Conservation (phyloP, 257 asterid genomes). For the Hygrophila difformis region DNA sequence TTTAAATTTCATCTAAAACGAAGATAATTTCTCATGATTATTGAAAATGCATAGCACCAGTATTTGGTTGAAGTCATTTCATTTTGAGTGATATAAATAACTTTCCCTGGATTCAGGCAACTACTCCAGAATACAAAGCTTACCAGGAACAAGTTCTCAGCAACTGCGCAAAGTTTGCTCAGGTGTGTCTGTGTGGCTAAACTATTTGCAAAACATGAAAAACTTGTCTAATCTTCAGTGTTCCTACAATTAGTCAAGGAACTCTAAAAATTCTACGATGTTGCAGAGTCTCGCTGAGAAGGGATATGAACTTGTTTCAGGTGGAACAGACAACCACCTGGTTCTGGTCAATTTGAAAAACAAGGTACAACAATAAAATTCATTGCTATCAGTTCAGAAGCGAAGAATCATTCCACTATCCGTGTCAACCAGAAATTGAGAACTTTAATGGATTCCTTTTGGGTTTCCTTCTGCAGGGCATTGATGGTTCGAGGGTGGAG, state of each 20-base stretch:
- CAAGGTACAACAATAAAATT: slow-evolving; percentile 28
- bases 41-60: not conserved
- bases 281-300: slow-evolving; percentile 41
- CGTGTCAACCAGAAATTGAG: no score
- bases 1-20: slow-evolving; percentile 30
- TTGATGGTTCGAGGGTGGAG: slow-evolving; percentile 86
- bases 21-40: no score
- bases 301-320: slow-evolving; percentile 82
- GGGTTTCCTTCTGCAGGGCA: slow-evolving; percentile 53
- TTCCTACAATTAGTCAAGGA: not conserved
- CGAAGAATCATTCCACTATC: no score
- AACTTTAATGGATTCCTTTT: no score
- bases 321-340: slow-evolving; percentile 82
- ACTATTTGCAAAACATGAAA: not conserved
- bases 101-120: slow-evolving; percentile 37
- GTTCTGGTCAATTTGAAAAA: slow-evolving; percentile 61
- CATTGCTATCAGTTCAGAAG: no score
- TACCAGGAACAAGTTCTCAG: slow-evolving; percentile 89
- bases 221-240: no score
- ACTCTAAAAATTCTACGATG: slow-evolving; percentile 12
- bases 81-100: no score
- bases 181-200: slow-evolving; percentile 24
- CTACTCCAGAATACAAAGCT: slow-evolving; percentile 76
- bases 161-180: slow-evolving; percentile 66
- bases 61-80: no score